Conservation (phyloP, 352 stramenopile genomes). For the Pythium aristosporum region DNA sequence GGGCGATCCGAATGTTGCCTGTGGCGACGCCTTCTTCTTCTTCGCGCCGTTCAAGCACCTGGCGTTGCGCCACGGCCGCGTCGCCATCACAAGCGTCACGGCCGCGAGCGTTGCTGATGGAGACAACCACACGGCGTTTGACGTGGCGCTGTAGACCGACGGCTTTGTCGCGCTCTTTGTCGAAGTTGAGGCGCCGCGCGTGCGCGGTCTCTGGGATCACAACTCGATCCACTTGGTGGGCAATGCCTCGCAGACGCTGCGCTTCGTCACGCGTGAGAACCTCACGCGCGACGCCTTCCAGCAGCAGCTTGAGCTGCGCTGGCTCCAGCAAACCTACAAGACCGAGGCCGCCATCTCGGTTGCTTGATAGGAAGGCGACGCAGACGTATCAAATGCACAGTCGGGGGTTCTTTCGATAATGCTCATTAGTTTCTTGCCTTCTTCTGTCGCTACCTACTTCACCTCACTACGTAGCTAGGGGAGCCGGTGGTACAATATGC, state of each 20-base stretch:
- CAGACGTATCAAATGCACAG: not conserved
- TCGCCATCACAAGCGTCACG: constrained; percentile 28
- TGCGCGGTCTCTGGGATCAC: constrained; percentile 60
- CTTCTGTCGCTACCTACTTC: too few species aligned
- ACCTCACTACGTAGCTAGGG: too few species aligned
- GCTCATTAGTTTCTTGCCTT: too few species aligned
- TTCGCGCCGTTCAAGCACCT: constrained; percentile 73
- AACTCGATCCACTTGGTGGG: constrained; percentile 79
- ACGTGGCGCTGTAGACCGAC: constrained; percentile 48
- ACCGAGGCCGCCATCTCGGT: not conserved
- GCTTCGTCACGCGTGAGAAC: constrained; percentile 38
- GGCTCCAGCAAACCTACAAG: constrained; percentile 70
- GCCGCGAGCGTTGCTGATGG: constrained; percentile 8
- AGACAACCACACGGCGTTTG: constrained; percentile 20
- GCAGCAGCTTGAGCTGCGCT: constrained; percentile 44
- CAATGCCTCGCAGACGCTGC: constrained; percentile 48
- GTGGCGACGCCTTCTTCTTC: constrained; percentile 59
- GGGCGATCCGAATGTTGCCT: constrained; percentile 1
- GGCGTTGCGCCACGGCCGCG: constrained; percentile 32
- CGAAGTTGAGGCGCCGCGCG: constrained; percentile 47
- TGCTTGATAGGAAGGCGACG: not conserved
- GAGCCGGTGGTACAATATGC: too few species aligned
- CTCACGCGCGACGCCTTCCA: constrained; percentile 38
- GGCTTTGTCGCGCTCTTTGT: constrained; percentile 76
- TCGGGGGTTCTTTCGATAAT: not conserved